Evolutionary conservation across 331 rosid species (phyloP), one percentile per base, ranked within the genome.

Genomic region (Ulmus americana): DNA sequence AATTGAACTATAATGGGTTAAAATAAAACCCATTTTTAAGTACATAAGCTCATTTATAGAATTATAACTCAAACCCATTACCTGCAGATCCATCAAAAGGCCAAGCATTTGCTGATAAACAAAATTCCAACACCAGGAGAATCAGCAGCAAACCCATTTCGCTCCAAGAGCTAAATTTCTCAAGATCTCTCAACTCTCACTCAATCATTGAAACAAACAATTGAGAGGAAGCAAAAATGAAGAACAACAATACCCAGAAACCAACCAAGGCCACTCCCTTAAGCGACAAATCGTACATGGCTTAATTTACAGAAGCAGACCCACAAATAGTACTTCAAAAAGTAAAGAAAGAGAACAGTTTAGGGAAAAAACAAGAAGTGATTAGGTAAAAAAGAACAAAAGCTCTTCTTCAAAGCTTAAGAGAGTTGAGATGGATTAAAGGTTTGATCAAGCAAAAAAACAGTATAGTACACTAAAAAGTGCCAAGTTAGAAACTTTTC

Each of bases 21-120:
- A 20, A 20, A 73, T 73, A 77, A 73, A 28, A 22, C 66, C 58
- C 38, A 63, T 18, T 20, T 10, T 69, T 28, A 6, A 5, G 18
- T 2, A 52, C 2, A 64, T 64, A 45, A 46, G 38, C 61, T 35
- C 70, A 62, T 63, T 57, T 39, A 63, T 2, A 68, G 61, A 64
- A 72, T 60, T 39, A 43, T 13, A 22, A 70, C 65, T 11, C 69
- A 74, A 73, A 61, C 75, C 40, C 75, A 75, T 65, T 86, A 92
- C 98, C 97, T 86, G 84, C 71, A 79, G 79, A 73, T 76, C 71
- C 89, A 77, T 61, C 78, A 75, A 76, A 61, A 62, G 79, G 79
- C 40, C 70, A 72, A 56, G 57, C 73, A 60, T 75, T 41, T 71
- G 74, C 40, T 44, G 76, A 71, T 35, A 85, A 80, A 71, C 82